These are phyloP conservation scores for Trichoderma sp. DNA, from an alignment of 2,329 filamentous ascomycete genomes.

Conservation along the genomic window DNA sequence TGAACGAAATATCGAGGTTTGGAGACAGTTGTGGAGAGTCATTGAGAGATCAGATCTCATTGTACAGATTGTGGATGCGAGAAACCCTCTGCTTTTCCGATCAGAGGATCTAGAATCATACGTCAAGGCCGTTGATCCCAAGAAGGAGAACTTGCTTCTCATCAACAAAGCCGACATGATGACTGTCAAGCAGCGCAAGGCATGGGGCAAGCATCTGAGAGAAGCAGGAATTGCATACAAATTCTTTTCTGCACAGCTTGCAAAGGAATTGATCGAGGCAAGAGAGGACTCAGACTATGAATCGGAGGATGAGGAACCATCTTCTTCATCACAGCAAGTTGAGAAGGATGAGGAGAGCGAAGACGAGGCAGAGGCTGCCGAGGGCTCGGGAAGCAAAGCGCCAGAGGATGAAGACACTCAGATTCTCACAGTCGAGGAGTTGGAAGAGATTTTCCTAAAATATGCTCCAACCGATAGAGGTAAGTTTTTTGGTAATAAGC, in stretches of 20 bases:
- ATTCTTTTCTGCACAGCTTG: slow-evolving; percentile 93
- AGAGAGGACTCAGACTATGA: slow-evolving; percentile 54
- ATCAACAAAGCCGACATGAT: slow-evolving; percentile 99
- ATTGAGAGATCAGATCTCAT: slow-evolving; percentile 95
- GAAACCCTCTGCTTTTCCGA: slow-evolving; percentile 91
- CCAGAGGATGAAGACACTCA: slow-evolving; percentile 62
- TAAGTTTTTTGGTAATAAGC: slow-evolving; percentile 31
- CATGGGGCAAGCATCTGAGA: slow-evolving; percentile 87
- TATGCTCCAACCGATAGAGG: slow-evolving; percentile 60
- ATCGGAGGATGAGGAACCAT: slow-evolving; percentile 41
- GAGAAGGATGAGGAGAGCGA: slow-evolving; percentile 29
- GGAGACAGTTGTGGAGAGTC: slow-evolving; percentile 96
- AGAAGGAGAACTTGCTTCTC: slow-evolving; percentile 86
- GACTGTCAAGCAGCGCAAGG: slow-evolving; percentile 76
- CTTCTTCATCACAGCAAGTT: slow-evolving; percentile 17
- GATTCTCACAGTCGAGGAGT: slow-evolving; percentile 89
- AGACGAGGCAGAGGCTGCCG: slow-evolving; percentile 24
- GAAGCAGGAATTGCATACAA: slow-evolving; percentile 81
- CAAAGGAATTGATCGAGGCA: slow-evolving; percentile 84
- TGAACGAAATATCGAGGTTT: slow-evolving; percentile 95
- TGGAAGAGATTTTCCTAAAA: slow-evolving; percentile 83
- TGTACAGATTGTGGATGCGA: slow-evolving; percentile 96
- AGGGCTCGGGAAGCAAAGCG: slow-evolving; percentile 27
- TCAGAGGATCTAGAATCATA: slow-evolving; percentile 92
- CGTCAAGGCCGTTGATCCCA: slow-evolving; percentile 85